Evolutionary conservation across 768 basidiomycete genomes (phyloP).

Genomic region (Gloeostereum incarnatum): DNA sequence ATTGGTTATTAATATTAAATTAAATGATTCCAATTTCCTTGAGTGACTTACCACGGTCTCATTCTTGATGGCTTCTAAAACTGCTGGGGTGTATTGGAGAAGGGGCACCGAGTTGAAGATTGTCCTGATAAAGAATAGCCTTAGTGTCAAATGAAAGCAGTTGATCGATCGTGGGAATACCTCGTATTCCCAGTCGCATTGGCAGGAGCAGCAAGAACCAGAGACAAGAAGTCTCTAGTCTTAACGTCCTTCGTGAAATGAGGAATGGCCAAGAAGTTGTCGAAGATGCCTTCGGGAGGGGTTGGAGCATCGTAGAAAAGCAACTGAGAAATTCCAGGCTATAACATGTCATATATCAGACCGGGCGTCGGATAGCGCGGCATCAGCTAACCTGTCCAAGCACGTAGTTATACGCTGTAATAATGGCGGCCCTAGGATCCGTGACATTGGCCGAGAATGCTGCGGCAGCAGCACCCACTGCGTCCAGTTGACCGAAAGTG

Average conservation of each 20-base stretch:
- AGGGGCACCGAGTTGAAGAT: slow-evolving; percentile 23
- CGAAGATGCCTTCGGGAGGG: slow-evolving; percentile 24
- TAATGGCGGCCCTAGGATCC: slow-evolving; percentile 42
- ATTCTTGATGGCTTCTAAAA: slow-evolving; percentile 19
- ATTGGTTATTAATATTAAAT: background rate
- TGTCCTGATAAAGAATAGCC: slow-evolving; percentile 11
- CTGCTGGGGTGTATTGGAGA: slow-evolving; percentile 10
- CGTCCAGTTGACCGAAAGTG: slow-evolving; percentile 9
- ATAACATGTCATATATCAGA: background rate
- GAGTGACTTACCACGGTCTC: slow-evolving; percentile 18
- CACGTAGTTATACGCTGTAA: slow-evolving; percentile 32
- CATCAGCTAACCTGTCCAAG: slow-evolving; percentile 21
- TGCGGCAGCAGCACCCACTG: slow-evolving; percentile 23
- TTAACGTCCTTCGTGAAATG: slow-evolving; percentile 14
- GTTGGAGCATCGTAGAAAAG: slow-evolving; percentile 37
- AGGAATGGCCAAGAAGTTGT: slow-evolving; percentile 25
- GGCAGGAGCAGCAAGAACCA: slow-evolving; percentile 17
- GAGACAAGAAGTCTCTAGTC: slow-evolving; percentile 19
- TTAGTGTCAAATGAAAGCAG: background rate
- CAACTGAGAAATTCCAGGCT: slow-evolving; percentile 13
- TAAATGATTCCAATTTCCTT: background rate
- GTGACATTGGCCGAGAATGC: slow-evolving; percentile 29
- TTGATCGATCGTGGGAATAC: slow-evolving; percentile 9
- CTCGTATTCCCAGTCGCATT: slow-evolving; percentile 16
- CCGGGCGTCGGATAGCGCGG: too few relatives aligned